Conservation (phyloP, 2,329 filamentous ascomycete species). For the Pseudocercospora pini-densiflorae region DNA sequence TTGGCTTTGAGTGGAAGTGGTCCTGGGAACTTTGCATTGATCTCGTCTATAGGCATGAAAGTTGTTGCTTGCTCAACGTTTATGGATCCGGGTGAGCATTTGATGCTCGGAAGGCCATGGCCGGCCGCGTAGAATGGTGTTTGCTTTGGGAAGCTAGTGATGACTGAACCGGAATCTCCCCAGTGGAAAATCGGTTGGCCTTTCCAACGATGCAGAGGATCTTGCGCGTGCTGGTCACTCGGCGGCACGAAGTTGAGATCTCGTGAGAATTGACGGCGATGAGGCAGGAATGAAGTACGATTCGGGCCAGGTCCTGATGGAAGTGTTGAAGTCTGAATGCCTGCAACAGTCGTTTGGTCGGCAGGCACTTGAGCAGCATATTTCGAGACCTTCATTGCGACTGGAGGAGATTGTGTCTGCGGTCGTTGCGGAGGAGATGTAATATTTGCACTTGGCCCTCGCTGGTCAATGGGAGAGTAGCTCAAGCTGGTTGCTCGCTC, state of each 20-base stretch:
- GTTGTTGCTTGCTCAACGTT: slow-evolving; percentile 77
- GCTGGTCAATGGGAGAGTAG: slow-evolving; percentile 29
- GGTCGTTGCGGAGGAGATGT: slow-evolving; percentile 40
- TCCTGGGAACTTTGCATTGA: slow-evolving; percentile 82
- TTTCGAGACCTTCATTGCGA: slow-evolving; percentile 54
- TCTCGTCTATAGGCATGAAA: slow-evolving; percentile 71
- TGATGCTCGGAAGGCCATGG: slow-evolving; percentile 73
- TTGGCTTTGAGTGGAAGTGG: slow-evolving; percentile 88
- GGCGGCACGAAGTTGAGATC: slow-evolving; percentile 62
- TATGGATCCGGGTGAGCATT: slow-evolving; percentile 81
- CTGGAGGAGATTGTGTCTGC: slow-evolving; percentile 64
- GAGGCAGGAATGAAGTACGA: slow-evolving; percentile 33
- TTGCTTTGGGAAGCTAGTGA: slow-evolving; percentile 87
- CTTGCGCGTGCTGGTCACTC: slow-evolving; percentile 62
- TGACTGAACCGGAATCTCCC: slow-evolving; percentile 81
- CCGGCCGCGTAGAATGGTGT: slow-evolving; percentile 83
- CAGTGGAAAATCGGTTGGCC: slow-evolving; percentile 85
- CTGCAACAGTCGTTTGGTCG: slow-evolving; percentile 13
- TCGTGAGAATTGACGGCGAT: slow-evolving; percentile 51
- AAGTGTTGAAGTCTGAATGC: slow-evolving; percentile 2
- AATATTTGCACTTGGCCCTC: slow-evolving; percentile 44
- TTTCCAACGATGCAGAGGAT: slow-evolving; percentile 87
- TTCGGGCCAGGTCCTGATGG: slow-evolving; percentile 34
- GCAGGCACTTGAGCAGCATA: slow-evolving; percentile 41
- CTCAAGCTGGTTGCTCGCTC: slow-evolving; percentile 25